These are phyloP conservation scores for Mycena citricolor DNA, from an alignment of 1,284 basidiomycete species.

Conservation along the genomic window DNA sequence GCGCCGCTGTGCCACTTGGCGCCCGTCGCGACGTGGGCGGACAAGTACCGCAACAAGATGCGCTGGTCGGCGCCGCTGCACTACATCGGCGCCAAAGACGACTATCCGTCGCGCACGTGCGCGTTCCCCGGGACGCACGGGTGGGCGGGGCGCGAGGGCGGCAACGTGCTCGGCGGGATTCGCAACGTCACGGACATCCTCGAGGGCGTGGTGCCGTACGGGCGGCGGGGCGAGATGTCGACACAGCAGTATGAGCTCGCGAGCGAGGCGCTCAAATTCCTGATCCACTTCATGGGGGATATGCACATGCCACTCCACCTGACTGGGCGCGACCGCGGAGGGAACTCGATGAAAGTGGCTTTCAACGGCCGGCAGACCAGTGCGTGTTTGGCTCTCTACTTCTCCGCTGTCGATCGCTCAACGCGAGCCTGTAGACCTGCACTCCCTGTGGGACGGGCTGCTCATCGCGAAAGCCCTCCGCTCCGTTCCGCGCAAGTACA, in stretches of 20 bases:
- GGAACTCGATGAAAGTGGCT: constrained; percentile 72
- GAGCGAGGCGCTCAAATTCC: constrained; percentile 80
- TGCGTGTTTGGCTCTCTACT: constrained; percentile 33
- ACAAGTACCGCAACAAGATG: constrained; percentile 62
- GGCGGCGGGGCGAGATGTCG: constrained; percentile 27
- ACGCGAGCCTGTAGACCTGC: constrained; percentile 56
- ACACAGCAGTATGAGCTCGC: constrained; percentile 31
- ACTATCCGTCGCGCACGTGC: constrained; percentile 77
- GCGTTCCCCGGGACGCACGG: constrained; percentile 75
- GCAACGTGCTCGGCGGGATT: constrained; percentile 76
- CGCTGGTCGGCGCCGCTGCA: constrained; percentile 72
- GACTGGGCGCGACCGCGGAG: constrained; percentile 81
- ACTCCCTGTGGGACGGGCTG: constrained; percentile 83
- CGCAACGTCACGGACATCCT: constrained; percentile 70
- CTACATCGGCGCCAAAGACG: constrained; percentile 72
- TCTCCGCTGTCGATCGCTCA: neutral
- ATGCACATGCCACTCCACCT: constrained; percentile 91
- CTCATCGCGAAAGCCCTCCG: constrained; percentile 83
- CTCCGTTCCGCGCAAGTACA: constrained; percentile 73
- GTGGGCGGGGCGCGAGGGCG: constrained; percentile 67
- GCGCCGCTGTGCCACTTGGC: constrained; percentile 70
- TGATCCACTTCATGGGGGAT: constrained; percentile 90
- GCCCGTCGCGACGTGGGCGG: constrained; percentile 86
- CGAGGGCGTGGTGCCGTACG: constrained; percentile 41
- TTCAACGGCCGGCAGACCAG: constrained; percentile 72